A percentile compares a stretch with the other conserved stretches of the same genome.
These are phyloP conservation scores for Eucalyptus cloeziana DNA, from an alignment of 345 rosid species.

Conservation along the genomic window DNA sequence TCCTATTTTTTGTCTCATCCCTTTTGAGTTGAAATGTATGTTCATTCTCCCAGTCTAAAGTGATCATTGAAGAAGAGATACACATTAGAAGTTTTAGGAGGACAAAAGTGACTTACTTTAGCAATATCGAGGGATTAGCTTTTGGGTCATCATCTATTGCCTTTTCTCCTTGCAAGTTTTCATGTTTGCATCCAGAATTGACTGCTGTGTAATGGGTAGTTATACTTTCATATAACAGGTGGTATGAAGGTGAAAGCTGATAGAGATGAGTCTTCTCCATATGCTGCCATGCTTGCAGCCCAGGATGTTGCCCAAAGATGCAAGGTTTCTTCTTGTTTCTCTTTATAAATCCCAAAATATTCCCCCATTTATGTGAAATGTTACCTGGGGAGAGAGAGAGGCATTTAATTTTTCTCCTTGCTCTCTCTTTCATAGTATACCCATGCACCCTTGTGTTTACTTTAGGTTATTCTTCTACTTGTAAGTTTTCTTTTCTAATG, in stretches of 20 bases:
- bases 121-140: background rate
- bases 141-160: background rate
- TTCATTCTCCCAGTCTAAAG: background rate
- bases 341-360: background rate
- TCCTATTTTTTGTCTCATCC: background rate
- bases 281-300: slow-evolving; percentile 94
- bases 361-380: background rate
- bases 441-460: background rate
- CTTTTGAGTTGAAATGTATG: background rate
- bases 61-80: background rate
- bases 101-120: background rate
- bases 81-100: background rate
- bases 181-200: background rate
- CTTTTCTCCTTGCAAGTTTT: background rate
- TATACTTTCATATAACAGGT: background rate
- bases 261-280: slow-evolving; percentile 84
- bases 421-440: background rate
- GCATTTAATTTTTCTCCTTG: background rate
- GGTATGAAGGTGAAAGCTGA: slow-evolving; percentile 95
- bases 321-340: slow-evolving; percentile 33
- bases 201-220: background rate
- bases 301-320: slow-evolving; percentile 77
- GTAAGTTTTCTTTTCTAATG: background rate
- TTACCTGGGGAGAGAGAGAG: background rate
- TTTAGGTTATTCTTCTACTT: background rate